Percentiles rank a stretch among this genome's conserved stretches.
These are phyloP conservation scores for Knoxia roxburghii DNA, from an alignment of 257 asterid genomes.

Conservation along the genomic window DNA sequence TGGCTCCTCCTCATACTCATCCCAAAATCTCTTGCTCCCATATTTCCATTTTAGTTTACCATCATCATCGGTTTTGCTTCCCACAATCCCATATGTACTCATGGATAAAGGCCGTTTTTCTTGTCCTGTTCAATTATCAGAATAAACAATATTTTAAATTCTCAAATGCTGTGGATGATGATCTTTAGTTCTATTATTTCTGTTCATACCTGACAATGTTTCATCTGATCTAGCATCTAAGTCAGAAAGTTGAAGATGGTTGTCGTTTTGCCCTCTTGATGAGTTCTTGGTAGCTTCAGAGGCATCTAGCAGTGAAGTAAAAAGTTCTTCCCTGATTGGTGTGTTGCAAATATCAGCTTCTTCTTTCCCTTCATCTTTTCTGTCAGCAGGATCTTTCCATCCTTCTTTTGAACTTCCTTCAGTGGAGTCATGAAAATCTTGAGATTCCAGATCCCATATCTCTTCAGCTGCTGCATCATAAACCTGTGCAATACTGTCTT, in stretches of 20 bases:
- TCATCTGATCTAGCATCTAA: conserved; percentile 11
- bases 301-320: conserved; percentile 1
- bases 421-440: conserved; percentile 5
- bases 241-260: neutral
- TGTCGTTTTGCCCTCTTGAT: neutral
- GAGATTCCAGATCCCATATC: conserved; percentile 5
- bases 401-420: neutral
- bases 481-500: neutral
- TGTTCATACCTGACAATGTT: conserved; percentile 2
- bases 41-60: conserved; percentile 18
- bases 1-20: conserved; percentile 39
- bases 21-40: conserved; percentile 27
- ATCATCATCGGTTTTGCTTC: no score
- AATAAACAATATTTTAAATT: neutral
- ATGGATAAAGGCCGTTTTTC: neutral
- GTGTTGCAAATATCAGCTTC: neutral
- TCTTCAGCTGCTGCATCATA: conserved; percentile 11
- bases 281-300: neutral
- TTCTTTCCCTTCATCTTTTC: conserved; percentile 3
- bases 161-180: no score
- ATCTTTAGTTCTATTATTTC: conserved; percentile 4
- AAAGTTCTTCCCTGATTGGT: neutral
- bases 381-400: neutral
- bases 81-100: neutral
- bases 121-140: neutral